These are phyloP conservation scores for Paramecium tetraurelia DNA, from an alignment of 73 alveolate species.

Conservation along the genomic window DNA sequence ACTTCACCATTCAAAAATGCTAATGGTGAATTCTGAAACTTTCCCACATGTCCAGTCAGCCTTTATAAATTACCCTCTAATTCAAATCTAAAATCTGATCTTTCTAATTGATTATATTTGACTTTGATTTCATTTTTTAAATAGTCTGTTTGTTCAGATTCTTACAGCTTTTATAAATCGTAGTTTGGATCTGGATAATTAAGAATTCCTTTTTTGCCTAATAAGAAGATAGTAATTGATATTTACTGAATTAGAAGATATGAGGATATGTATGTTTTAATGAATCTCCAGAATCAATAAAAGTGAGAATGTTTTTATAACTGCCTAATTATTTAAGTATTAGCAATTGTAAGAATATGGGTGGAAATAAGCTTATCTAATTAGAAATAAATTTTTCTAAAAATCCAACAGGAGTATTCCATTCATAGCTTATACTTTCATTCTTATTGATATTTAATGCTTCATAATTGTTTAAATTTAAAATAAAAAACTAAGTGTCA, in stretches of 20 bases:
- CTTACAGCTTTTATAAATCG: neutral
- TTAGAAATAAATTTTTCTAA: neutral
- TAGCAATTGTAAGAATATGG: neutral
- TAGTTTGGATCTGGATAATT: neutral
- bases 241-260: neutral
- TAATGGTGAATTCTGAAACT: neutral
- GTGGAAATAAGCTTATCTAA: neutral
- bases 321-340: slow-evolving; percentile 3
- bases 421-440: neutral
- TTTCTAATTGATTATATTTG: neutral
- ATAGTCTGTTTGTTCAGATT: neutral
- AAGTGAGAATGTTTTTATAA: neutral
- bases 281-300: neutral
- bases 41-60: neutral
- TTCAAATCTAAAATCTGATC: neutral
- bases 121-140: neutral
- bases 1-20: neutral
- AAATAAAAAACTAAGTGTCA: neutral
- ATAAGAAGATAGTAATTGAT: neutral
- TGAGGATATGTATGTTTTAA: neutral
- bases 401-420: slow-evolving; percentile 20
- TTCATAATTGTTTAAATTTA: neutral
- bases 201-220: neutral
- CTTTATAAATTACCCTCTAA: neutral
- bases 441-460: neutral